Percentiles rank a stretch among this genome's conserved stretches.
phyloP scores from a whole-genome alignment of 257 asterid genomes.

The Perilla frutescens region DNA sequence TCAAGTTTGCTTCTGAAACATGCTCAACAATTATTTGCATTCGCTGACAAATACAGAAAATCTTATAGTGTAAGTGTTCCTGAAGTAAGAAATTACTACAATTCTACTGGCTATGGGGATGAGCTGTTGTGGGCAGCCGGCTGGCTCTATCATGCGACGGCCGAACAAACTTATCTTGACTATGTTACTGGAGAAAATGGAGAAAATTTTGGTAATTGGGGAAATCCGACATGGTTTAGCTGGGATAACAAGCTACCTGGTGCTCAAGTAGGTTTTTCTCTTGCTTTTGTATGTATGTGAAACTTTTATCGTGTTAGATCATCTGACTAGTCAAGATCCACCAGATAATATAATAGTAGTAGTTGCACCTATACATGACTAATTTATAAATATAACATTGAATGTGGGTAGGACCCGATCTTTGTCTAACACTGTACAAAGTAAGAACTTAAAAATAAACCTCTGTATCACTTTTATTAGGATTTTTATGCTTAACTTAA shows the following conservation, averaged over 20 bases:
- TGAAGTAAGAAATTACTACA: constrained; percentile 62
- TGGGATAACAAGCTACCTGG: constrained; percentile 96
- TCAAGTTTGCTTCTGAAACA: constrained; percentile 70
- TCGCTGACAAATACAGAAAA: constrained; percentile 69
- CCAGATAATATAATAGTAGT: no score
- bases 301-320: no score
- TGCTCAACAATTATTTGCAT: constrained; percentile 66
- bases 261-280: constrained; percentile 57
- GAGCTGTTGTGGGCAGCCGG: constrained; percentile 98
- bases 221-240: constrained; percentile 87
- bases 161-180: constrained; percentile 56
- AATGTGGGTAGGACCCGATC: no score
- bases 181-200: constrained; percentile 69
- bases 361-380: no score
- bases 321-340: no score
- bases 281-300: not conserved
- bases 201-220: constrained; percentile 65
- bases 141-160: constrained; percentile 93
- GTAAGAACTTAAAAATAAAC: no score
- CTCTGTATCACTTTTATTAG: no score
- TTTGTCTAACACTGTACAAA: no score
- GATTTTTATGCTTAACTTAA: no score
- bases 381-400: no score
- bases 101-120: constrained; percentile 89
- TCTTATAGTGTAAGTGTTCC: constrained; percentile 76